phyloP scores from a whole-genome alignment of 1,139 yeast species.

The Suhomyces chickasaworum region DNA sequence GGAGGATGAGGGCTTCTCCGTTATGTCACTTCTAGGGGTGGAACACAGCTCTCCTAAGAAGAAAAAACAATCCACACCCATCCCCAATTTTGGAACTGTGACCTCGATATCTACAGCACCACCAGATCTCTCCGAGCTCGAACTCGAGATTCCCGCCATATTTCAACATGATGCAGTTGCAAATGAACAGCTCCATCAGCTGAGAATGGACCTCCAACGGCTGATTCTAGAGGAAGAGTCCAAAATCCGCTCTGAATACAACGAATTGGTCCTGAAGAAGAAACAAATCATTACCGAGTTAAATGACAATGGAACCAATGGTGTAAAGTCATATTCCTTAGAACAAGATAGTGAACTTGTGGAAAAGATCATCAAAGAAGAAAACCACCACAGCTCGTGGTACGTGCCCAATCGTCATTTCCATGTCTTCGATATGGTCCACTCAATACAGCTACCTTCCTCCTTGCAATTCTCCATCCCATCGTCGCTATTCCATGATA shows the following conservation, averaged over 20 bases:
- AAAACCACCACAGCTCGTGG: slow-evolving; percentile 6
- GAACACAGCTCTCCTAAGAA: slow-evolving; percentile 1
- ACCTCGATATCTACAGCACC: neutral
- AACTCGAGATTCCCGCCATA: slow-evolving; percentile 27
- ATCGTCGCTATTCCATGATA: slow-evolving; percentile 5
- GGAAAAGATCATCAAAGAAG: slow-evolving; percentile 15
- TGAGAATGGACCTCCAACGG: slow-evolving; percentile 21
- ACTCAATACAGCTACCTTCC: neutral
- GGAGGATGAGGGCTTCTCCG: slow-evolving; percentile 13
- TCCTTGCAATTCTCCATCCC: slow-evolving; percentile 6
- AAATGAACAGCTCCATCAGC: slow-evolving; percentile 25
- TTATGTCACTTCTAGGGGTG: slow-evolving; percentile 8
- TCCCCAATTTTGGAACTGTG: neutral
- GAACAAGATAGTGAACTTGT: slow-evolving; percentile 15
- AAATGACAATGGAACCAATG: slow-evolving; percentile 31
- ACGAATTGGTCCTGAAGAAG: slow-evolving; percentile 16
- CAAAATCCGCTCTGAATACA: slow-evolving; percentile 15
- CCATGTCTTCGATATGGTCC: slow-evolving; percentile 11
- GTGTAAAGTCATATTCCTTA: slow-evolving; percentile 13
- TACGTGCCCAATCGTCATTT: slow-evolving; percentile 11
- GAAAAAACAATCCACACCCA: neutral
- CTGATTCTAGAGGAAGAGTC: slow-evolving; percentile 22
- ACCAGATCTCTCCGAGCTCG: slow-evolving; percentile 21
- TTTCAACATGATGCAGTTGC: slow-evolving; percentile 30
- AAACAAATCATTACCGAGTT: slow-evolving; percentile 25